A percentile compares a stretch with the other conserved stretches of the same genome.
phyloP scores from a whole-genome alignment of 441 rosid genomes.

The Breynia disticha region DNA sequence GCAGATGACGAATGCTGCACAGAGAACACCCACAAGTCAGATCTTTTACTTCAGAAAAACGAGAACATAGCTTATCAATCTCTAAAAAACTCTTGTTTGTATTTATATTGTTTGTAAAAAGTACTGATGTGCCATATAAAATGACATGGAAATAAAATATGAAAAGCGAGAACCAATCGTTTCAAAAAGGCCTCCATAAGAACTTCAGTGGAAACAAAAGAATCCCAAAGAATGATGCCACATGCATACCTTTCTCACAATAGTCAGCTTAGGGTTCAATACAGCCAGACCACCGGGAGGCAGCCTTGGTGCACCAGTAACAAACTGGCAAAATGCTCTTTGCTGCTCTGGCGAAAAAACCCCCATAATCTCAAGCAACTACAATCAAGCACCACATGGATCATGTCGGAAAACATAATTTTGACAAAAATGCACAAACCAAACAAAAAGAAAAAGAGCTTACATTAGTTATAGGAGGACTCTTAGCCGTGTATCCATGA shows the following conservation, averaged over 20 bases:
- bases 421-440: not conserved
- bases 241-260: constrained; percentile 83
- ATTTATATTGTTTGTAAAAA: too few species aligned
- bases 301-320: constrained; percentile 98
- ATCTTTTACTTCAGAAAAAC: not conserved
- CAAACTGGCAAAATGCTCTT: constrained; percentile 96
- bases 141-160: too few species aligned
- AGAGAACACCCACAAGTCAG: not conserved
- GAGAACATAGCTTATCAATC: too few species aligned
- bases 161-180: too few species aligned
- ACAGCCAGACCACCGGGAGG: constrained; percentile 99
- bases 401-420: not conserved
- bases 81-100: too few species aligned
- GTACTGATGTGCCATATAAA: not conserved
- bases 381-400: constrained; percentile 11
- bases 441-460: constrained; percentile 8
- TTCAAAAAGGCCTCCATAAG: too few species aligned
- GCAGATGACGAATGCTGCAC: constrained; percentile 82
- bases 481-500: constrained; percentile 96
- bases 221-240: too few species aligned
- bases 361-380: constrained; percentile 98
- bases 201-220: too few species aligned
- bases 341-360: constrained; percentile 95
- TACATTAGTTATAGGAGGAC: constrained; percentile 84
- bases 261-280: constrained; percentile 88